These are phyloP conservation scores for Colletotrichum abscissum DNA, from an alignment of 2,329 filamentous ascomycete genomes.

Conservation along the genomic window DNA sequence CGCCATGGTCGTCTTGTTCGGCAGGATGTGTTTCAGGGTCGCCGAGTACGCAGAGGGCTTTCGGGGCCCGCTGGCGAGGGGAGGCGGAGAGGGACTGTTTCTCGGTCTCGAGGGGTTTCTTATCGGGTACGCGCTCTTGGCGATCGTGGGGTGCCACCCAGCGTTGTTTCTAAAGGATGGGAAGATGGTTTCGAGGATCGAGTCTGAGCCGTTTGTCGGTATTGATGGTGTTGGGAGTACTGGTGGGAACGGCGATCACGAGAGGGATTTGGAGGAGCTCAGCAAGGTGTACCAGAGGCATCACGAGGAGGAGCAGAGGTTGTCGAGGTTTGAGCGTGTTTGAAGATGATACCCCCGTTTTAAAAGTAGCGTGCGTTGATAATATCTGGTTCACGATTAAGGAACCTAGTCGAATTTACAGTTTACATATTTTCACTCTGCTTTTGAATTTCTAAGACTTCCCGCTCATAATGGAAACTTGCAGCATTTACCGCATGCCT, in stretches of 20 bases:
- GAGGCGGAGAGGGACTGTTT: constrained; percentile 40
- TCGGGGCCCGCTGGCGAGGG: constrained; percentile 39
- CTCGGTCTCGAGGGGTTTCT: constrained; percentile 44
- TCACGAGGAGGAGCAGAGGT: constrained; percentile 22
- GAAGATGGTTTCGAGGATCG: constrained; percentile 2
- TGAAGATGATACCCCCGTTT: neutral
- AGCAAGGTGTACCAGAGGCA: constrained; percentile 32
- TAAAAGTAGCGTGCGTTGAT: neutral
- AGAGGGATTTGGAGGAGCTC: constrained; percentile 30
- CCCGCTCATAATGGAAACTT: neutral
- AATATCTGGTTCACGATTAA: neutral
- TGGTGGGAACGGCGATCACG: neutral
- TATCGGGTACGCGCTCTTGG: constrained; percentile 42
- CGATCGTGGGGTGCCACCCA: constrained; percentile 43
- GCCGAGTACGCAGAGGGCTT: constrained; percentile 41
- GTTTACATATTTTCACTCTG: neutral
- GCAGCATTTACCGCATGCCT: neutral
- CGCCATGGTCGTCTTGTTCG: constrained; percentile 40
- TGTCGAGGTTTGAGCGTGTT: constrained; percentile 13
- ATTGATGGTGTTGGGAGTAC: neutral
- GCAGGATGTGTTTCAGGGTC: constrained; percentile 41
- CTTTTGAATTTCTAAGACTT: neutral
- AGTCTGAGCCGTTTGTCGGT: constrained; percentile 26
- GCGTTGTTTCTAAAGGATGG: constrained; percentile 37
- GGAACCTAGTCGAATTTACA: neutral